Evolutionary conservation across 2,329 filamentous ascomycete species (phyloP), one percentile per base, ranked within the genome.

Genomic region (Xylariaceae sp.): DNA sequence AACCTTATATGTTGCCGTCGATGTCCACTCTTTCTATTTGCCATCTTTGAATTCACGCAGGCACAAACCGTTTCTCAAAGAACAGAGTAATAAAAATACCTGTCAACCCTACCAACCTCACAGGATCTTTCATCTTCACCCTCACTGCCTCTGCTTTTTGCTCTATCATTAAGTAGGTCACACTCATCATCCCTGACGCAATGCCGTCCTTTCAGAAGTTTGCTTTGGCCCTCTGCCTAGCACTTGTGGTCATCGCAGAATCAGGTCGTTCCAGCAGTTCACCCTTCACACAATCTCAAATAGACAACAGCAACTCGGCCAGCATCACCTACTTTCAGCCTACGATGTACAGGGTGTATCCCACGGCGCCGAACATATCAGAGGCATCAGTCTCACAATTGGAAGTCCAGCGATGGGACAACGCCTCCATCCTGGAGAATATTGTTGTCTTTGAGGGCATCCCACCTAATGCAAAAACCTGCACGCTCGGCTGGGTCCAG

Each of bases 361-460:
- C 65, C 3, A 16, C 37, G 9, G 48, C 63, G 7, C 51, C 61
- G 1, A 56, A 56, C 33, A 36, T 40, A 9, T 46, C 62, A 3
- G 43, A 54, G 17, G 16, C 54, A 0, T 11, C 66, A 3, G 58
- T 63, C 7, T 39, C 61, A 16, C 19, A 61, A 11, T 12, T 61
- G 6, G 29, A 67, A 16, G 44, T 67, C 3, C 49, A 51, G 21
- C 45, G 28, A 5, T 24, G 33, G 6, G 52, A 23, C 24, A 23
- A 65, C 40, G 49, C 46, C 21, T 67, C 70, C 3, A 58, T 64
- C 16, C 49, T 66, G 1, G 69, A 74, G 46, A 73, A 75, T 43
- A 69, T 69, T 0, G 61, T 65, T 29, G 59, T 73, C n/a, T 75
- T 75, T 68, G 46, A 51, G 21, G 69, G 64, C 26, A 69, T 75